Conservation (phyloP, 352 stramenopile genomes). For the Phytophthora multivora region DNA sequence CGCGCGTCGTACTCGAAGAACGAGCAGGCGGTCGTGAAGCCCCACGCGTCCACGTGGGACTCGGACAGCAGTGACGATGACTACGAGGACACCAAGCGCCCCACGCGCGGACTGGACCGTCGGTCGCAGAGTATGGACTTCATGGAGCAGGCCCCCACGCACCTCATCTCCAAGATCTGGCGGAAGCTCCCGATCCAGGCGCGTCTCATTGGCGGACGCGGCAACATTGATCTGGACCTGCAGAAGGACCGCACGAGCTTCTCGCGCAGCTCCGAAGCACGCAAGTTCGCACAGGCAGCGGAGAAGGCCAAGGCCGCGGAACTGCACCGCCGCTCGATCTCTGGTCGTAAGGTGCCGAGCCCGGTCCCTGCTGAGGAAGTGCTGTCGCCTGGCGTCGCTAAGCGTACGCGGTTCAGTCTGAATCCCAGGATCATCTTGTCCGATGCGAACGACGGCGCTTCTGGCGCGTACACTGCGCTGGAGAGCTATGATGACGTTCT, state of each 20-base stretch:
- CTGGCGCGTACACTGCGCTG: constrained; percentile 48
- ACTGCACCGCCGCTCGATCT: constrained; percentile 31
- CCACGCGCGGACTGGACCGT: constrained; percentile 59
- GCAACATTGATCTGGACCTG: constrained; percentile 59
- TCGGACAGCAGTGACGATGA: constrained; percentile 78
- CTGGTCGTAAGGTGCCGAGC: constrained; percentile 28
- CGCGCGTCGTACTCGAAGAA: constrained; percentile 44
- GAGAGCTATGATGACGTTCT: constrained; percentile 83
- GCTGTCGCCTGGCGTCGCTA: constrained; percentile 47
- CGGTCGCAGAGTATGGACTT: constrained; percentile 82
- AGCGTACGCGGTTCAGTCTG: constrained; percentile 52
- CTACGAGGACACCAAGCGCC: constrained; percentile 65
- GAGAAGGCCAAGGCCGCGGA: constrained; percentile 38
- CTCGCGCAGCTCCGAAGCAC: constrained; percentile 56
- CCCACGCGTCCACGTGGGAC: constrained; percentile 56
- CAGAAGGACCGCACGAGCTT: constrained; percentile 72
- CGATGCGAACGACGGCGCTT: constrained; percentile 29
- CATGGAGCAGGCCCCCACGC: constrained; percentile 72
- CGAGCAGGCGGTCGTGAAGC: constrained; percentile 54
- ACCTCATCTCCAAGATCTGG: constrained; percentile 84
- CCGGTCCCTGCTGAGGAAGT: constrained; percentile 46
- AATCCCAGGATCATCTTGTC: constrained; percentile 31
- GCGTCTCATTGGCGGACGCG: constrained; percentile 54
- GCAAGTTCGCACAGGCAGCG: constrained; percentile 43
- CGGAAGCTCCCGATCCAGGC: constrained; percentile 80